Base-by-base conservation (phyloP, 139 green algal species). In the Closterium sp. region DNA sequence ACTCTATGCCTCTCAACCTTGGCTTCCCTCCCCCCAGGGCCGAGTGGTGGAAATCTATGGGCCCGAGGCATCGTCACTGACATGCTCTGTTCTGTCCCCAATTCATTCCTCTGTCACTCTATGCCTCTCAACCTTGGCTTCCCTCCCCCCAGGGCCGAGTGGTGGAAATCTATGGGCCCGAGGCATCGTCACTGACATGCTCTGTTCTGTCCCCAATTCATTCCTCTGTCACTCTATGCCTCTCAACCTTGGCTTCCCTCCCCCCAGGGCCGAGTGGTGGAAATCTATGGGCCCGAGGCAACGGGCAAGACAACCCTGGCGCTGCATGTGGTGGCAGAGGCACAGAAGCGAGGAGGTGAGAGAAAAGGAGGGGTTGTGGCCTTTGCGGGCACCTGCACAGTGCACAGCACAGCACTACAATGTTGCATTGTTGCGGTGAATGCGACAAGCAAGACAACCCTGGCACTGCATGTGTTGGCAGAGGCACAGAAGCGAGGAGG, bases 261-360 rank as follows among this genome's bases (percentile, higher is more conserved):
- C 17, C 50, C 50, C 30, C 38, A 96, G 95, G 84, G 98, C 22
- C 90, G 94, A 30, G 91, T 96, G 31, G 86, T 94, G 13, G 96
- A 98, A 96, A 96, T 99, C 21, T 99, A 97, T 94, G 98, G 98
- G 9, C 98, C 97, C 27, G 98, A 99, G 95, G 96, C 92, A 79
- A 97, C 95, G 86, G 98, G 98, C 86, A 99, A 99, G 96, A 99
- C 98, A 3, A 99, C 98, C 0, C 93, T 99, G 90, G 98, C 98
- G 2, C 94, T 99, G 94, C 97, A 99, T 93, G 97, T 97, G 6
- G 97, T 99, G n/a, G 98, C 98, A 10, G 97, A 98, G 32, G 88
- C 88, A 4, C 88, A 91, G 88, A 91, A 91, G 88, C 10, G 87
- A 10, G 88, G 88, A 38, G 88, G 88, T 91, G 29, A 30, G n/a